These are phyloP conservation scores for Pleurotus tuber-regium DNA, from an alignment of 768 basidiomycete species.

Conservation along the genomic window DNA sequence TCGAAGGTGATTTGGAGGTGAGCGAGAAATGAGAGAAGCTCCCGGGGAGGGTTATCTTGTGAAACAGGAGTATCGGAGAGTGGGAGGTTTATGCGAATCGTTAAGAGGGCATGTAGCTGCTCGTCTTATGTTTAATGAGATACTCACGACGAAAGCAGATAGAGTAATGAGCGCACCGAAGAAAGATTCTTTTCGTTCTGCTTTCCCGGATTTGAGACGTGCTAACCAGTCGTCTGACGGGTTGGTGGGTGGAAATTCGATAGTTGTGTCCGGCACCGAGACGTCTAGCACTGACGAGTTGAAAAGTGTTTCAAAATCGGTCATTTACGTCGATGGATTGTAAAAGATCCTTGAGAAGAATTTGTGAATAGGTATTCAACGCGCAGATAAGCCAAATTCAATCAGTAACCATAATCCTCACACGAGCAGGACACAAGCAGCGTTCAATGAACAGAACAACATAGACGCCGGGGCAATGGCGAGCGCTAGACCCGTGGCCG, in stretches of 20 bases:
- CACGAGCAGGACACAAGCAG: too few relatives aligned
- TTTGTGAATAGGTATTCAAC: too few relatives aligned
- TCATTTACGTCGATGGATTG: constrained; percentile 4
- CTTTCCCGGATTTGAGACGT: constrained; percentile 35
- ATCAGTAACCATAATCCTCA: too few relatives aligned
- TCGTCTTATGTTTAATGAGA: constrained; percentile 43
- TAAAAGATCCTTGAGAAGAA: too few relatives aligned
- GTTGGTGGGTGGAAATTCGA: constrained; percentile 53
- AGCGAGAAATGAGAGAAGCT: constrained; percentile 57
- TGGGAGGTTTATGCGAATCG: constrained; percentile 62
- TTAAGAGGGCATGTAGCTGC: constrained; percentile 48
- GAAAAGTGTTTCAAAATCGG: constrained; percentile 57
- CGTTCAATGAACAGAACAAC: too few relatives aligned
- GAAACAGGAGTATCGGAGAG: constrained; percentile 31
- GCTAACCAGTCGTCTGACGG: constrained; percentile 56
- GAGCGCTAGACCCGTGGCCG: too few relatives aligned
- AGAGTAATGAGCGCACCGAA: constrained; percentile 51
- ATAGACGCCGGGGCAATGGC: too few relatives aligned
- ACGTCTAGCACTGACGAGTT: constrained; percentile 56
- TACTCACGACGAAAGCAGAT: constrained; percentile 17
- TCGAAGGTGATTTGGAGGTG: constrained; percentile 79
- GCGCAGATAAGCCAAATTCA: too few relatives aligned
- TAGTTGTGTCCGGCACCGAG: constrained; percentile 61
- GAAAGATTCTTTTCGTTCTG: constrained; percentile 66
- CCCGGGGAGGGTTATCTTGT: constrained; percentile 37